Conservation (phyloP, 2,329 filamentous ascomycete species). For the Penicillium hesseltinei region DNA sequence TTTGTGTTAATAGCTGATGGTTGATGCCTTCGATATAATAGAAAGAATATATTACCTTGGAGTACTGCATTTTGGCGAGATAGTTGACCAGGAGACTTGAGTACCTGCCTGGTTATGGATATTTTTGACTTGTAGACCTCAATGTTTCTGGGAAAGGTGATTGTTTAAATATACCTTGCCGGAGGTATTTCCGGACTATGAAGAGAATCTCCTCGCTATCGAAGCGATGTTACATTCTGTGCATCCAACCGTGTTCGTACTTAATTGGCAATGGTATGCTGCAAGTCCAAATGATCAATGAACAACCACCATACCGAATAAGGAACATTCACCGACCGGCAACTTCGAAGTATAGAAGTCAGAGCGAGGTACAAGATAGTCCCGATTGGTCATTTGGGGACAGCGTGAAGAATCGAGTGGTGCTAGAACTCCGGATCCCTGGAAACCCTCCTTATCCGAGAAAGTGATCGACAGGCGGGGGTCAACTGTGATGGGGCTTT, state of each 20-base stretch:
- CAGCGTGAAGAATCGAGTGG: conserved; percentile 21
- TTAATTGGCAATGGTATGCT: conserved; percentile 1
- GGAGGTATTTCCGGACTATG: not conserved
- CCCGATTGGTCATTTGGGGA: conserved; percentile 7
- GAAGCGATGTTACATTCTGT: conserved; percentile 19
- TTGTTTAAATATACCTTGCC: conserved; percentile 8
- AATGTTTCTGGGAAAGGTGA: not conserved
- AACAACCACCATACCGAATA: conserved; percentile 7
- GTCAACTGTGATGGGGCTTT: not conserved
- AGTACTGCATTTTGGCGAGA: conserved; percentile 25
- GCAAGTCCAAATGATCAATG: not conserved
- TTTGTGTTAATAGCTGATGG: not conserved
- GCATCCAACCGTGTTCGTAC: not conserved
- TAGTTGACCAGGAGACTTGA: not conserved
- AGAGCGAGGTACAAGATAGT: not conserved
- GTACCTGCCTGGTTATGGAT: not conserved
- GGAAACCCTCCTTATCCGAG: not conserved
- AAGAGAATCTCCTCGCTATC: not conserved
- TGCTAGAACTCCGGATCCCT: conserved; percentile 1
- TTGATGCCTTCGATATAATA: not conserved
- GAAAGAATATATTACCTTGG: conserved; percentile 17
- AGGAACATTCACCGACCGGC: conserved; percentile 20
- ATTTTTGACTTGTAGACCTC: not conserved
- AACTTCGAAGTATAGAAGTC: not conserved
- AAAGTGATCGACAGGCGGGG: conserved; percentile 14